phyloP scores from a whole-genome alignment of 768 basidiomycete species.

The Termitomyces sp. region DNA sequence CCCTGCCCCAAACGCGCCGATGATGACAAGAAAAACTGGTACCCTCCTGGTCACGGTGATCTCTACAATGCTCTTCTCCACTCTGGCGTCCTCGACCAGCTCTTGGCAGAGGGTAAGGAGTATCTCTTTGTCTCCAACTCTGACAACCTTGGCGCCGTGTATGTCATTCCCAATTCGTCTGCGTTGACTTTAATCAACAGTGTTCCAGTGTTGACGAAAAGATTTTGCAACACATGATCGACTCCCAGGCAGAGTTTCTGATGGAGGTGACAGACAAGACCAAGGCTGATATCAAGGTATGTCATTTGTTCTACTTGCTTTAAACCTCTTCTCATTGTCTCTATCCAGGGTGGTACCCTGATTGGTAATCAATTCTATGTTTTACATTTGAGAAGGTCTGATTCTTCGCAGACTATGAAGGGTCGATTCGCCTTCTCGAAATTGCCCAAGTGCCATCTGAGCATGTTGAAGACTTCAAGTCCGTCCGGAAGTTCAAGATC shows the following conservation, averaged over 20 bases:
- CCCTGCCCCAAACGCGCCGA: slow-evolving; percentile 75
- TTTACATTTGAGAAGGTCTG: background rate
- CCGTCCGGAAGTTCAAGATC: slow-evolving; percentile 89
- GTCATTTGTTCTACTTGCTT: background rate
- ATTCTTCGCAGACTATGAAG: slow-evolving; percentile 63
- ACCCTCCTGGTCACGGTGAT: slow-evolving; percentile 97
- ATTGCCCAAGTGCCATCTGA: slow-evolving; percentile 93
- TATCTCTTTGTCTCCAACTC: slow-evolving; percentile 98
- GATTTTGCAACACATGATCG: slow-evolving; percentile 85
- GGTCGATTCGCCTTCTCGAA: slow-evolving; percentile 83
- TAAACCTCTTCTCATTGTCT: background rate
- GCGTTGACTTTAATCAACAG: background rate
- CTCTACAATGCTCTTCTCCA: slow-evolving; percentile 90
- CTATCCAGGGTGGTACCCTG: slow-evolving; percentile 72
- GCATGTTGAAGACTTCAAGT: slow-evolving; percentile 94
- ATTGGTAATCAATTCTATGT: slow-evolving; percentile 40
- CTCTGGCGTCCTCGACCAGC: slow-evolving; percentile 87
- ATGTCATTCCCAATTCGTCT: slow-evolving; percentile 23
- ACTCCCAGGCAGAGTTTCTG: slow-evolving; percentile 78
- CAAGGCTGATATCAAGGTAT: slow-evolving; percentile 68
- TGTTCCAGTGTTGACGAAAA: slow-evolving; percentile 65
- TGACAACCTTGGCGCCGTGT: slow-evolving; percentile 93
- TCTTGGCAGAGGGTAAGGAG: slow-evolving; percentile 89
- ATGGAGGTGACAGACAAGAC: slow-evolving; percentile 98
- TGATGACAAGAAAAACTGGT: slow-evolving; percentile 91